A percentile compares a stretch with the other conserved stretches of the same genome.
phyloP scores from a whole-genome alignment of 106 monocot genomes.

The Amphibolis antarctica region DNA sequence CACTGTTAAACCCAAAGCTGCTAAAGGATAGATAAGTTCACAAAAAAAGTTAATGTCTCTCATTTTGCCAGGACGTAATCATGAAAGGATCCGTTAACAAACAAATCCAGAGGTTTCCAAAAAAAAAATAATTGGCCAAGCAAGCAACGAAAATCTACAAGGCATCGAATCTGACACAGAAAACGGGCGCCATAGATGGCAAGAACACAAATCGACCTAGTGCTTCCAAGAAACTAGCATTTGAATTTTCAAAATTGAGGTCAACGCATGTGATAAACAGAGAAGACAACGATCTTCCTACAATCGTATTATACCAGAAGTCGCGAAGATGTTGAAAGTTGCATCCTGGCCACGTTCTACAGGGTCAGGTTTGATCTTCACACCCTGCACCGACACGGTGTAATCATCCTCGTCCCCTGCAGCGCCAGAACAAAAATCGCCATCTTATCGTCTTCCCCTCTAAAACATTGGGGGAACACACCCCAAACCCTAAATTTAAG shows the following conservation, averaged over 20 bases:
- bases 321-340: slow-evolving; percentile 17
- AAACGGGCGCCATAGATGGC: neutral
- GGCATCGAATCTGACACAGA: neutral
- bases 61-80: no score
- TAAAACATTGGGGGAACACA: no score
- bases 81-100: no score
- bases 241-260: neutral
- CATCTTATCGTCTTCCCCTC: no score
- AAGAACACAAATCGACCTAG: neutral
- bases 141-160: neutral
- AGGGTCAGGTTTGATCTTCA: slow-evolving; percentile 15
- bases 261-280: neutral
- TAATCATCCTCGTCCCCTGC: slow-evolving; percentile 8
- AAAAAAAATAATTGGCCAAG: neutral
- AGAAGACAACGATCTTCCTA: neutral
- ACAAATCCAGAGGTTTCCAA: no score
- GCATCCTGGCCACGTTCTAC: slow-evolving; percentile 16
- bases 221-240: neutral
- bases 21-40: no score
- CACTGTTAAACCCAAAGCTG: no score
- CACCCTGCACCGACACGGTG: slow-evolving; percentile 14
- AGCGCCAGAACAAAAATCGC: neutral
- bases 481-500: no score
- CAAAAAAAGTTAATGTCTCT: no score
- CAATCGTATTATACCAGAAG: slow-evolving; percentile 4